Conservation (phyloP, 768 basidiomycete species). For the Suillus luteus region DNA sequence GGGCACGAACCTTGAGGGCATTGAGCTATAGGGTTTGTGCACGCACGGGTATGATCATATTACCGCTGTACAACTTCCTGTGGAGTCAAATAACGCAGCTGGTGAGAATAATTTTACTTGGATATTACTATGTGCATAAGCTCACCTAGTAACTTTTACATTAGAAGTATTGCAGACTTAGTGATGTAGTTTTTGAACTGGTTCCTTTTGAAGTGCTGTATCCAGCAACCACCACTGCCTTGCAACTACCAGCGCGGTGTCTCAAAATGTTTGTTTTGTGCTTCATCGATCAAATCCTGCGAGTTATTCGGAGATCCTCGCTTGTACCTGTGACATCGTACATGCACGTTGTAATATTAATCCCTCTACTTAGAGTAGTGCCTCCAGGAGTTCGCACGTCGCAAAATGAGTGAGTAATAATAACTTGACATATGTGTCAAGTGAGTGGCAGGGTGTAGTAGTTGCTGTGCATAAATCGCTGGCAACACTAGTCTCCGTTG, state of each 20-base stretch:
- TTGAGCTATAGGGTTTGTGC: constrained; percentile 57
- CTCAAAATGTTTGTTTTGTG: background rate
- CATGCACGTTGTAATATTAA: background rate
- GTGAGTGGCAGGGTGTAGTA: background rate
- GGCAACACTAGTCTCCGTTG: background rate
- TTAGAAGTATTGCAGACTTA: background rate
- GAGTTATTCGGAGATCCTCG: background rate
- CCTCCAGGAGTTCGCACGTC: background rate
- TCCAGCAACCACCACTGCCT: background rate
- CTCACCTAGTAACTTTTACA: background rate
- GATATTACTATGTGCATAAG: background rate
- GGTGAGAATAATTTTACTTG: background rate
- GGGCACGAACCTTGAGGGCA: constrained; percentile 86
- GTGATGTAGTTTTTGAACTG: background rate
- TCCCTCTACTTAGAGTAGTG: background rate
- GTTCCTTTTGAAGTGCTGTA: background rate
- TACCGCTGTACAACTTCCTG: background rate
- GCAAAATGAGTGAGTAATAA: background rate
- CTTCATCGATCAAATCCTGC: background rate
- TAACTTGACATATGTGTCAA: constrained; percentile 1
- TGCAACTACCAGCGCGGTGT: background rate
- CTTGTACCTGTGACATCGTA: background rate
- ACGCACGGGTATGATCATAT: background rate
- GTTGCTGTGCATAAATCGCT: constrained; percentile 3
- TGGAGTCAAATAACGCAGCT: background rate